Evolutionary conservation across 2,329 filamentous ascomycete species (phyloP).

Genomic region (Alternaria incomplexa): DNA sequence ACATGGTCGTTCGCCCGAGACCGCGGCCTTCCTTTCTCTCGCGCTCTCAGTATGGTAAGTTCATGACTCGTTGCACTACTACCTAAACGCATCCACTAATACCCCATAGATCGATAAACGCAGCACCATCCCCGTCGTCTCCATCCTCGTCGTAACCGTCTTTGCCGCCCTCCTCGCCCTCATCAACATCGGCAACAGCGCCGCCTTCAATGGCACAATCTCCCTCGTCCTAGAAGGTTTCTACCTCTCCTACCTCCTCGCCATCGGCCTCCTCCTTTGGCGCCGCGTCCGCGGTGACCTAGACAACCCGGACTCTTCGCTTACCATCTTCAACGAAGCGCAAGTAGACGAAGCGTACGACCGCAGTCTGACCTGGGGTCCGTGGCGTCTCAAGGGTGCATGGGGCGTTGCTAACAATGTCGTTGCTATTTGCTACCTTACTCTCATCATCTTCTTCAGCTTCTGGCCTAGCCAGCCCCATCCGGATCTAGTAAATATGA

Average conservation of each 20-base stretch:
- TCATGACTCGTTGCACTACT: too few relatives aligned
- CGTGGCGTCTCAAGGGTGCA: conserved; percentile 40
- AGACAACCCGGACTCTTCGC: conserved; percentile 23
- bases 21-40: conserved; percentile 49
- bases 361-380: conserved; percentile 39
- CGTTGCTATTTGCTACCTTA: conserved; percentile 40
- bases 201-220: conserved; percentile 45
- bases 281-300: conserved; percentile 44
- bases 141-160: conserved; percentile 55
- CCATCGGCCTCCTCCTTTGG: conserved; percentile 43
- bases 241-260: conserved; percentile 45
- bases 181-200: conserved; percentile 59
- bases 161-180: conserved; percentile 55
- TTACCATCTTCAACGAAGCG: conserved; percentile 31
- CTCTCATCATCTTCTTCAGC: conserved; percentile 44
- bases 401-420: conserved; percentile 41
- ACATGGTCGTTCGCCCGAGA: conserved; percentile 55
- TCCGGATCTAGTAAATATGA: conserved; percentile 32
- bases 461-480: conserved; percentile 40
- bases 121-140: conserved; percentile 53
- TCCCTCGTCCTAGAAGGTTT: conserved; percentile 46
- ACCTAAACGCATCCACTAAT: too few relatives aligned
- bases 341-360: conserved; percentile 28
- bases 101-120: conserved; percentile 39
- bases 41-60: conserved; percentile 39